Base-by-base conservation (phyloP, 1,284 basidiomycete species). In the Malassezia equina region DNA sequence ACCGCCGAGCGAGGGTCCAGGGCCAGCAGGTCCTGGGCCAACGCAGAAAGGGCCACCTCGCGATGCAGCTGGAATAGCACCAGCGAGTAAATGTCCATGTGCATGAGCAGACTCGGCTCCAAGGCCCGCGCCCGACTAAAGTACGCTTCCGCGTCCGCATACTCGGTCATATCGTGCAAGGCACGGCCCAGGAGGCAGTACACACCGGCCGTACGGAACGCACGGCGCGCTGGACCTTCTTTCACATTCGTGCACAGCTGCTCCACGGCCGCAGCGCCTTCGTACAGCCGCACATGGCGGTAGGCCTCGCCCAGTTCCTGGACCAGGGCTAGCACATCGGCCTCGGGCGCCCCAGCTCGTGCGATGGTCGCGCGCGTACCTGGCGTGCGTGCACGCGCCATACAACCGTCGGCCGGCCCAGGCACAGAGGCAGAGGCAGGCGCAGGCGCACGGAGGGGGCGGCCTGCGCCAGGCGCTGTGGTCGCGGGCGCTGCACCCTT, bases 31-130 rank as follows among this genome's bases (percentile, higher is more conserved):
- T 66, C 62, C 54, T 70, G 67, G 4, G 68, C 69, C 5, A 74
- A 60, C 1, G 61, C 60, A 13, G 68, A 64, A 2, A 74, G 62
- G 36, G 57, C 59, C 32, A 68, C 68, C 41, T 74, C 70, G 52
- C 71, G 64, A n/a, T 70, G 64, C 27, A 74, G 62, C 46, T 74
- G 71, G 55, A 67, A 74, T 24, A 72, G 67, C n/a, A 67, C 65
- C 13, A 71, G 61, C 12, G 66, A 67, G 53, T 58, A 72, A 43
- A 72, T 61, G 55, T 72, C 70, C 69, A 71, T 71, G 54, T 67
- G 66, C 15, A 58, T 41, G 2, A 60, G 49, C 11, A 63, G 43
- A 53, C 34, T 61, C 2, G 69, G 69, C 36, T 67, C 64, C 15
- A 53, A 51, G 25, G 53, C 58, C 24, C 63, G 61, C 2, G 58